A percentile compares a stretch with the other conserved stretches of the same genome.
Conservation (phyloP, 2,329 filamentous ascomycete genomes). For the Exophiala bonariae region DNA sequence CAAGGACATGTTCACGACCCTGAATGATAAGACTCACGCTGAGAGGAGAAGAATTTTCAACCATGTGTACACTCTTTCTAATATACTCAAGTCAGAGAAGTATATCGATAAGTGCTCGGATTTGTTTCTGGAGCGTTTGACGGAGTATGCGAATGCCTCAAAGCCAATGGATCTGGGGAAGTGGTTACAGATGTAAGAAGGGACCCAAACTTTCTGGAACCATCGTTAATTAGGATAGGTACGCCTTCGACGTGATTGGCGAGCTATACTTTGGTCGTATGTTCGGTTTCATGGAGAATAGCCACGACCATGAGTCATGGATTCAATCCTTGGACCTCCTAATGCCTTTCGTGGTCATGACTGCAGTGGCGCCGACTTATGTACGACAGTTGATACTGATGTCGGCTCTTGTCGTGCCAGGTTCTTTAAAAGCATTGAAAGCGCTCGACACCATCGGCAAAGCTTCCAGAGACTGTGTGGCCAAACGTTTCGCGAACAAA, state of each 20-base stretch:
- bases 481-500: conserved; percentile 27
- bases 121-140: conserved; percentile 24
- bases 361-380: conserved; percentile 32
- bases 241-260: conserved; percentile 46
- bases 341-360: conserved; percentile 34
- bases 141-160: conserved; percentile 17
- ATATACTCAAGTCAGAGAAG: conserved; percentile 32
- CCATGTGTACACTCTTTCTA: conserved; percentile 33
- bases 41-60: conserved; percentile 31
- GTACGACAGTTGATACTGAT: conserved; percentile 31
- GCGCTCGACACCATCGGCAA: conserved; percentile 30
- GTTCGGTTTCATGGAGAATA: conserved; percentile 44
- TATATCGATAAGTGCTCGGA: conserved; percentile 31
- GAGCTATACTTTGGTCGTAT: conserved; percentile 41
- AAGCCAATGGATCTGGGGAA: conserved; percentile 27
- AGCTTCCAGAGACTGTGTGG: conserved; percentile 28
- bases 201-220: neutral
- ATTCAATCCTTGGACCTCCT: conserved; percentile 38
- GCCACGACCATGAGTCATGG: conserved; percentile 39
- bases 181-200: conserved; percentile 32
- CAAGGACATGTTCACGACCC: conserved; percentile 28
- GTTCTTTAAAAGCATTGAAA: conserved; percentile 28
- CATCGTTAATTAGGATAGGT: conserved; percentile 29
- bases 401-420: conserved; percentile 27
- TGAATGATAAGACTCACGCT: conserved; percentile 29